Base-by-base conservation (phyloP, 129 eudicot genomes). In the Flaveria brownii region DNA sequence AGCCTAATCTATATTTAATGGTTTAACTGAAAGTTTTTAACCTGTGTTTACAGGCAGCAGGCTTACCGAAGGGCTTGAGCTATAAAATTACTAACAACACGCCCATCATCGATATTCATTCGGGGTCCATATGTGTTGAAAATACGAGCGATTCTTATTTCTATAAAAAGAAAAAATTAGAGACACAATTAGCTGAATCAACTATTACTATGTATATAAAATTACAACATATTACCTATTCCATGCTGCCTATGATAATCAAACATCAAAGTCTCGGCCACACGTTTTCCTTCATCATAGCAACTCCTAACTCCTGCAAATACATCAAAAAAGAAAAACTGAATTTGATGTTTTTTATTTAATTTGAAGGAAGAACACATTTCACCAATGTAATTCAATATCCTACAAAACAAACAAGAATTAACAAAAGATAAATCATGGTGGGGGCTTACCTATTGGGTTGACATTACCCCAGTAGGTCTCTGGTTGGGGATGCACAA, bases 401-500 rank as follows among this genome's bases (percentile, higher is more conserved):
- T 26, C 28, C 17, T 25, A 9, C 67, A 12, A 60, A 11, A 11
- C 4, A 60, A 25, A 60, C 39, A 60, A 60, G 2, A 25, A 60
- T 17, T 3, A 22, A 23, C 41, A 25, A 12, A 16, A 16, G 70
- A 68, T 25, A 26, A 45, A 52, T 20, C 22, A 20, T 20, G 22
- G 22, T 9, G 43, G 45, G 67, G 63, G 76, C 86, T 78, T 92
- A 89, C 97, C 97, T 13, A 92, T 92, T 59, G 97, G 97, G 86
- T 92, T 92, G 74, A 92, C 97, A 79, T 92, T 92, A 64, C 97
- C 97, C 97, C 97, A 92, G 78, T 92, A 92, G 82, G 70, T 84
- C 83, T 92, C 97, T 5, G 88, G 83, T 70, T 92, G 97, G 12
- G 97, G 97, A 74, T 92, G 97, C 82, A 84, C 88, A 74, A 92